Percentiles rank a stretch among this genome's conserved stretches.
Conservation (phyloP, 192 early-diverging fungal species). For the Backusella sp. region DNA sequence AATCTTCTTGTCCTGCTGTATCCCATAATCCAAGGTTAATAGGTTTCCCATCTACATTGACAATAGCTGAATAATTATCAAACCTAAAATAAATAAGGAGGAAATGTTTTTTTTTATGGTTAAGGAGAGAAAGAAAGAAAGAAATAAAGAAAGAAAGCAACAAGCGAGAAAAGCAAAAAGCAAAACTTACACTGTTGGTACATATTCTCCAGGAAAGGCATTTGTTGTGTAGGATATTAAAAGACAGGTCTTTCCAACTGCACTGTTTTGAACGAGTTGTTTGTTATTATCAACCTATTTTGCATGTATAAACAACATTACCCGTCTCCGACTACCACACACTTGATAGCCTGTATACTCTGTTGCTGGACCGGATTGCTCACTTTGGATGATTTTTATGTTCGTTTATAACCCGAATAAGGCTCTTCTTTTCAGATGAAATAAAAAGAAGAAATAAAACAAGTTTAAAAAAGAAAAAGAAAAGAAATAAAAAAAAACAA, state of each 20-base stretch:
- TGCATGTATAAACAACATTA: conserved; percentile 5
- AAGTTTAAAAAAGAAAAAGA: neutral
- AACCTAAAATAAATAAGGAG: conserved; percentile 42
- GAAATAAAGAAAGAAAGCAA: neutral
- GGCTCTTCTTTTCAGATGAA: too few species aligned
- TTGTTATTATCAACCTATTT: neutral
- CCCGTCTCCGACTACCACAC: conserved; percentile 37
- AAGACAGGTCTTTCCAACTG: conserved; percentile 94
- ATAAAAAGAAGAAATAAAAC: neutral
- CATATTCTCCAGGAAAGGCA: conserved; percentile 99
- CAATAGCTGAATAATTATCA: conserved; percentile 94
- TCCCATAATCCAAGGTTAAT: conserved; percentile 94
- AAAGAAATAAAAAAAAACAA: neutral
- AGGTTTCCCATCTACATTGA: conserved; percentile 94
- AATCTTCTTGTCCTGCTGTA: conserved; percentile 93
- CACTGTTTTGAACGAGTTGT: conserved; percentile 46
- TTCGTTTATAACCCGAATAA: neutral
- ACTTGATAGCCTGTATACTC: conserved; percentile 34
- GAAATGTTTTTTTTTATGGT: neutral
- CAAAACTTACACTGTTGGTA: conserved; percentile 91
- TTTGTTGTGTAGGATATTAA: conserved; percentile 99
- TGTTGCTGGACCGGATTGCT: conserved; percentile 4
- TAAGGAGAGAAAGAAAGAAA: neutral
- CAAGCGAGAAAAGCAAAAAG: too few species aligned
- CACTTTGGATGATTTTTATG: neutral